Evolutionary conservation across 1,284 basidiomycete species (phyloP).

Genomic region (Apiotrichum gamsii): DNA sequence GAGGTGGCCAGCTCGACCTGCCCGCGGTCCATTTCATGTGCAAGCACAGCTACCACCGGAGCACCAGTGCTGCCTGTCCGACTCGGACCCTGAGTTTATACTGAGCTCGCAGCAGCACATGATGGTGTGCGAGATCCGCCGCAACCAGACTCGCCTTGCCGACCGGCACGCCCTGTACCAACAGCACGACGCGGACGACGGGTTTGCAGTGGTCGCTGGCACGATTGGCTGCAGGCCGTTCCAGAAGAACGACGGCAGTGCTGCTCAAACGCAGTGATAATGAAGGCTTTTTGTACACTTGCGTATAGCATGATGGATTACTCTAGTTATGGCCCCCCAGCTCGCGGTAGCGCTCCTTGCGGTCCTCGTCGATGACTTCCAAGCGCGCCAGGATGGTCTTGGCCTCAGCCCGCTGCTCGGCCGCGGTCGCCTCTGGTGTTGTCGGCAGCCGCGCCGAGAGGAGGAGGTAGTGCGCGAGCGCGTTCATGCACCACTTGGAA

Average conservation of each 20-base stretch:
- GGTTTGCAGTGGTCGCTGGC: constrained; percentile 71
- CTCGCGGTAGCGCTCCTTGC: constrained; percentile 44
- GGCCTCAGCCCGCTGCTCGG: constrained; percentile 23
- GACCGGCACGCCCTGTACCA: constrained; percentile 86
- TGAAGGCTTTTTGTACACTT: not conserved
- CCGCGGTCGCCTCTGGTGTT: constrained; percentile 7
- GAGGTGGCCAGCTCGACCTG: constrained; percentile 79
- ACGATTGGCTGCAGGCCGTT: constrained; percentile 68
- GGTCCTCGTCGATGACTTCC: constrained; percentile 38
- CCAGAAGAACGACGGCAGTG: constrained; percentile 11
- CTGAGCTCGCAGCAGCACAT: constrained; percentile 77
- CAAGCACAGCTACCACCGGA: constrained; percentile 92
- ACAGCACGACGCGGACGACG: constrained; percentile 68
- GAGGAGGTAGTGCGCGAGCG: constrained; percentile 68
- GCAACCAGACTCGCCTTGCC: constrained; percentile 72
- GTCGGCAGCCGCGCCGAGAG: constrained; percentile 20
- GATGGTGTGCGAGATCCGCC: constrained; percentile 79
- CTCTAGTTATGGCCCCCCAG: constrained; percentile 22
- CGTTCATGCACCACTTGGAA: constrained; percentile 91
- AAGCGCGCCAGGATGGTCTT: constrained; percentile 30
- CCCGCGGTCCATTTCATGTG: constrained; percentile 98
- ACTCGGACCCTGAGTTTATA: constrained; percentile 82
- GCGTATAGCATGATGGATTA: constrained; percentile 5
- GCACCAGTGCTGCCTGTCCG: constrained; percentile 82
- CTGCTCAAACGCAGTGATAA: no score